A percentile compares a stretch with the other conserved stretches of the same genome.
Conservation (phyloP, 169 alveolate genomes). For the Plasmodium fragile region DNA sequence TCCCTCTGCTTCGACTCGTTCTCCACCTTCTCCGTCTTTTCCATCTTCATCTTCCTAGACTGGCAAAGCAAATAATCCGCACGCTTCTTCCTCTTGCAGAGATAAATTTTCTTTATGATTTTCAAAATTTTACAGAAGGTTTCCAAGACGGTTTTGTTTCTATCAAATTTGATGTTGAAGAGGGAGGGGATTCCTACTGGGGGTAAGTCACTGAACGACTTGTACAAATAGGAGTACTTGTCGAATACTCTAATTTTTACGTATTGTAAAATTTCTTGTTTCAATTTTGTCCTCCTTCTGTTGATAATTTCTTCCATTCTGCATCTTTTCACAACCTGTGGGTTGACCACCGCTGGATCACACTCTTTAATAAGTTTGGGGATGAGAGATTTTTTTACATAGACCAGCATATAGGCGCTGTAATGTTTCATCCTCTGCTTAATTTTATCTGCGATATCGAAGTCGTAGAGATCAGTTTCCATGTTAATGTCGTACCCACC, state of each 20-base stretch:
- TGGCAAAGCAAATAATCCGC: neutral
- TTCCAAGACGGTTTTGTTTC: slow-evolving; percentile 74
- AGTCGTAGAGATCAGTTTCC: slow-evolving; percentile 70
- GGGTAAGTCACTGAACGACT: slow-evolving; percentile 80
- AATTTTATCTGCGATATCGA: slow-evolving; percentile 68
- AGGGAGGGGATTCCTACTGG: slow-evolving; percentile 78
- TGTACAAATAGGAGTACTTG: slow-evolving; percentile 76
- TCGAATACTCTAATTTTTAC: slow-evolving; percentile 81
- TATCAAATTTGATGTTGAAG: slow-evolving; percentile 75
- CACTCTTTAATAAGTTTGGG: slow-evolving; percentile 88
- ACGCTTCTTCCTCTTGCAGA: slow-evolving; percentile 26
- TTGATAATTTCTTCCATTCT: slow-evolving; percentile 80
- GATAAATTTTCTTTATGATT: slow-evolving; percentile 63
- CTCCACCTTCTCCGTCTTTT: neutral
- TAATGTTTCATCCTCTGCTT: slow-evolving; percentile 84
- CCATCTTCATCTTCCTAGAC: neutral
- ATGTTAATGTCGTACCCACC: slow-evolving; percentile 93
- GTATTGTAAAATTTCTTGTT: slow-evolving; percentile 82
- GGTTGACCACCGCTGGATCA: slow-evolving; percentile 86
- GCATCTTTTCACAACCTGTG: slow-evolving; percentile 84
- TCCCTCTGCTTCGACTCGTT: neutral
- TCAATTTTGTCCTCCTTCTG: slow-evolving; percentile 78
- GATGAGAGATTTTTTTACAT: slow-evolving; percentile 91
- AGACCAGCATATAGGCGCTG: slow-evolving; percentile 95
- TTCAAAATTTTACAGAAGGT: slow-evolving; percentile 70